These are phyloP conservation scores for Elsinoe perseae DNA, from an alignment of 2,329 filamentous ascomycete species.

Conservation along the genomic window DNA sequence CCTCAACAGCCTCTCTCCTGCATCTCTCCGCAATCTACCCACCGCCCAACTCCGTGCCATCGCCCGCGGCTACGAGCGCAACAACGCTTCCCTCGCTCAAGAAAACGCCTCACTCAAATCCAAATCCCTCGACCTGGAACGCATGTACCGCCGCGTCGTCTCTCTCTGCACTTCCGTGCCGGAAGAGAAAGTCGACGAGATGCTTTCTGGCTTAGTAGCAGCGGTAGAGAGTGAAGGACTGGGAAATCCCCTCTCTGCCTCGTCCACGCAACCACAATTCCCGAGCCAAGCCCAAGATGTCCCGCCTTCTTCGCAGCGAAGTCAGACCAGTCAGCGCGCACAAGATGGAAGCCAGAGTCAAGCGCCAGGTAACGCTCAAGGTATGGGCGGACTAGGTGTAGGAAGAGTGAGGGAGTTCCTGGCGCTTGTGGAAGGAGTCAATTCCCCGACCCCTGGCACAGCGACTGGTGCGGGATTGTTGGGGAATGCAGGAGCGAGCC, in stretches of 20 bases:
- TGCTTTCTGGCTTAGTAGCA: conserved; percentile 69
- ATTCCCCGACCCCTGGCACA: background rate
- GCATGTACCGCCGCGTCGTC: conserved; percentile 82
- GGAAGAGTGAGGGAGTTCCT: conserved; percentile 71
- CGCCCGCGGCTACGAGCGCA: conserved; percentile 60
- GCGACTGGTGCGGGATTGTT: background rate
- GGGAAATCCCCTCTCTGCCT: background rate
- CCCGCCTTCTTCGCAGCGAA: background rate
- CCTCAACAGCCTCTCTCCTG: background rate
- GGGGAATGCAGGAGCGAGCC: background rate
- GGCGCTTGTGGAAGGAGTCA: conserved; percentile 60
- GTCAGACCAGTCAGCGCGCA: background rate
- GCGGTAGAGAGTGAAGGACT: conserved; percentile 78
- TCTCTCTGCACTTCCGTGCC: conserved; percentile 74
- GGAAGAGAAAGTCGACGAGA: conserved; percentile 70
- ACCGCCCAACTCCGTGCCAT: conserved; percentile 50
- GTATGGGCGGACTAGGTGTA: conserved; percentile 33
- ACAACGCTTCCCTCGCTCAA: conserved; percentile 59
- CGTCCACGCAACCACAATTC: background rate
- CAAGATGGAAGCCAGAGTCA: conserved; percentile 1
- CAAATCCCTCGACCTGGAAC: conserved; percentile 73
- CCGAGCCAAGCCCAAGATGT: background rate
- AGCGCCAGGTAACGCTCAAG: conserved; percentile 14
- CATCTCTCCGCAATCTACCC: conserved; percentile 5
- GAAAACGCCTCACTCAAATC: conserved; percentile 65